These are phyloP conservation scores for Pyrus pyrifolia DNA, from an alignment of 306 rosid genomes.

Conservation along the genomic window DNA sequence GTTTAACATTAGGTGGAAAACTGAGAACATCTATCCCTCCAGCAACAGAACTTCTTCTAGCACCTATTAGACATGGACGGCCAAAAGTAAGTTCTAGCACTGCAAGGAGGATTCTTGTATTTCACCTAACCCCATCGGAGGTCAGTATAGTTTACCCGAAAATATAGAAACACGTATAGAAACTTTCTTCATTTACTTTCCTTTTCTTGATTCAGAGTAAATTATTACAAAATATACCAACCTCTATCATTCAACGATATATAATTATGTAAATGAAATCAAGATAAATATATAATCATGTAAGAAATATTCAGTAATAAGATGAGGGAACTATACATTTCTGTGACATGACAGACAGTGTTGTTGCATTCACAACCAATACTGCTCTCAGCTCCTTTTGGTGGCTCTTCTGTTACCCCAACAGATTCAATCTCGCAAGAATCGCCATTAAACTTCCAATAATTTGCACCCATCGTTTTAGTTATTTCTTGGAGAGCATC, in stretches of 20 bases:
- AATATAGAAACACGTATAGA: not conserved
- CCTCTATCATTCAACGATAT: not conserved
- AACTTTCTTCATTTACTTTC: not conserved
- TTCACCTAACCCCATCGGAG: not conserved
- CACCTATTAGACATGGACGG: constrained; percentile 2
- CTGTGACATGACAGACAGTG: constrained; percentile 57
- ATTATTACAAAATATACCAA: not conserved
- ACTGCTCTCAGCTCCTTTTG: constrained; percentile 21
- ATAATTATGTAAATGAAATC: no score
- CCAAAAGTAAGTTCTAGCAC: not conserved
- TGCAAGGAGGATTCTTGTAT: constrained; percentile 1
- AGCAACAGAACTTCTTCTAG: constrained; percentile 8
- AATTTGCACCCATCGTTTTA: constrained; percentile 52
- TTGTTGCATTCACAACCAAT: constrained; percentile 53
- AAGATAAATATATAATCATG: not conserved
- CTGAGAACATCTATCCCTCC: not conserved
- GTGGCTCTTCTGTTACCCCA: constrained; percentile 43
- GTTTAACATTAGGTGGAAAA: not conserved
- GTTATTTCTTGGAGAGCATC: constrained; percentile 65
- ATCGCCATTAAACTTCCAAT: constrained; percentile 62
- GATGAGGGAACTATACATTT: constrained; percentile 48
- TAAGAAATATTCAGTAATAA: not conserved
- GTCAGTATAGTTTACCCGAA: not conserved
- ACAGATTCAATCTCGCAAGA: constrained; percentile 47
- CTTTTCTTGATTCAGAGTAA: not conserved